phyloP scores from a whole-genome alignment of 2,329 filamentous ascomycete genomes.

The Penicillium capsulatum region DNA sequence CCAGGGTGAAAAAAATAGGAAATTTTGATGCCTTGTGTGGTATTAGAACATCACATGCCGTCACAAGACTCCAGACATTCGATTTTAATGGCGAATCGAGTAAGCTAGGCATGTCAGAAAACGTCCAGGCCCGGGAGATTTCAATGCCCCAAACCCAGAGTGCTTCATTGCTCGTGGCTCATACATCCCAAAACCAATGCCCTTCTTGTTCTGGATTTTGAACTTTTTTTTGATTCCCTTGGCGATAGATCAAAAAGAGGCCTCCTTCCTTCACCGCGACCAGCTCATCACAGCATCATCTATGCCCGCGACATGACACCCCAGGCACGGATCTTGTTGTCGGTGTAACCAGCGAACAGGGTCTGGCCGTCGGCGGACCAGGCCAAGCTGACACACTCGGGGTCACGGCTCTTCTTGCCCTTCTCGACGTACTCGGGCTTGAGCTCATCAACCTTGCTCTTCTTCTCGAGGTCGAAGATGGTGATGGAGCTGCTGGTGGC shows the following conservation, averaged over 20 bases:
- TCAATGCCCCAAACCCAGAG: constrained; percentile 18
- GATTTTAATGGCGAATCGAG: constrained; percentile 32
- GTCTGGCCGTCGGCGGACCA: constrained; percentile 99
- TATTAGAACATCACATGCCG: constrained; percentile 41
- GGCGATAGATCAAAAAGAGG: constrained; percentile 29
- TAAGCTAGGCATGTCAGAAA: constrained; percentile 38
- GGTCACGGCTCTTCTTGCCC: constrained; percentile 98
- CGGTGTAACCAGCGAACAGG: constrained; percentile 98
- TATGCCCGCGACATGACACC: constrained; percentile 95
- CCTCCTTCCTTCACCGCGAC: constrained; percentile 23
- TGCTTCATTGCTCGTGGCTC: constrained; percentile 45
- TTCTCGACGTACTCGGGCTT: constrained; percentile 95
- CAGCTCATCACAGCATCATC: constrained; percentile 23
- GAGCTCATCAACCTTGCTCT: constrained; percentile 99
- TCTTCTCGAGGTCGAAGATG: constrained; percentile 99
- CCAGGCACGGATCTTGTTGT: constrained; percentile 98
- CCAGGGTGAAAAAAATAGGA: constrained; percentile 28
- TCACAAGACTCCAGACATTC: constrained; percentile 34
- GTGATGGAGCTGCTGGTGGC: constrained; percentile 97
- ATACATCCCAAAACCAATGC: constrained; percentile 40
- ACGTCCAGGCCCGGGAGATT: constrained; percentile 20
- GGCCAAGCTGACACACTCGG: constrained; percentile 94
- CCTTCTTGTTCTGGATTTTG: constrained; percentile 29
- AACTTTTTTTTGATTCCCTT: constrained; percentile 35
- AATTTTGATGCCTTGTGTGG: constrained; percentile 37